Conservation (phyloP, 139 green algal genomes). For the Tetradesmus lagerheimii region DNA sequence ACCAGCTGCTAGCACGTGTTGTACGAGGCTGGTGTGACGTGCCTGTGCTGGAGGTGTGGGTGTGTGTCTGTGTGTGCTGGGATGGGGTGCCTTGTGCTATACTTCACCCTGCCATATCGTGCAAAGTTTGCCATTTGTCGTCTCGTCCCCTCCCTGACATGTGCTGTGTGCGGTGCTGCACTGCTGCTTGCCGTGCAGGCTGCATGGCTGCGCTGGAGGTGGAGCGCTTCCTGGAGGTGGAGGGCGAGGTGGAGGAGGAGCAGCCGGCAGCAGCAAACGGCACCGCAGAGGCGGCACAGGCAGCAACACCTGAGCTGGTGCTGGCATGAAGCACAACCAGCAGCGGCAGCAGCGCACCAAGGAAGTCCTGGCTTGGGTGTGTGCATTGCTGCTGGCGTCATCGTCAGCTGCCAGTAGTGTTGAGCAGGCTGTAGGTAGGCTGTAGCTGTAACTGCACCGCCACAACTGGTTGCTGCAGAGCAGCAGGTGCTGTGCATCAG, state of each 20-base stretch:
- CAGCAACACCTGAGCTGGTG: background rate
- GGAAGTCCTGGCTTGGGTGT: background rate
- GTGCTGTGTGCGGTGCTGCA: background rate
- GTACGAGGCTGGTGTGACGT: too few species aligned
- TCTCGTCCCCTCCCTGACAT: background rate
- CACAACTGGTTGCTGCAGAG: background rate
- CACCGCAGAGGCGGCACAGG: background rate
- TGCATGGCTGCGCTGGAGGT: conserved; percentile 84
- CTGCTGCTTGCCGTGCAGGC: conserved; percentile 46
- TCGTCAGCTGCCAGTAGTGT: background rate
- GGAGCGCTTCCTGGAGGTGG: conserved; percentile 73
- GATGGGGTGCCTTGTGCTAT: background rate
- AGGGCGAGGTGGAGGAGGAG: conserved; percentile 39
- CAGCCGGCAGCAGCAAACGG: background rate
- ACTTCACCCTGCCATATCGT: background rate
- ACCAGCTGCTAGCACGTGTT: too few species aligned
- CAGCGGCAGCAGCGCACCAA: background rate
- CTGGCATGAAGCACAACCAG: background rate
- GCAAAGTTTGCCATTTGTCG: too few species aligned
- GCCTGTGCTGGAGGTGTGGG: too few species aligned
- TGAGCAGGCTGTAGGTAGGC: background rate
- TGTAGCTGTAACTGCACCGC: background rate
- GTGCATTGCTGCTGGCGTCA: background rate
- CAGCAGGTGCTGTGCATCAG: background rate
- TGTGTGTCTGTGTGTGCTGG: too few species aligned